Conservation (phyloP, 2,329 filamentous ascomycete genomes). For the Alternaria sp. region DNA sequence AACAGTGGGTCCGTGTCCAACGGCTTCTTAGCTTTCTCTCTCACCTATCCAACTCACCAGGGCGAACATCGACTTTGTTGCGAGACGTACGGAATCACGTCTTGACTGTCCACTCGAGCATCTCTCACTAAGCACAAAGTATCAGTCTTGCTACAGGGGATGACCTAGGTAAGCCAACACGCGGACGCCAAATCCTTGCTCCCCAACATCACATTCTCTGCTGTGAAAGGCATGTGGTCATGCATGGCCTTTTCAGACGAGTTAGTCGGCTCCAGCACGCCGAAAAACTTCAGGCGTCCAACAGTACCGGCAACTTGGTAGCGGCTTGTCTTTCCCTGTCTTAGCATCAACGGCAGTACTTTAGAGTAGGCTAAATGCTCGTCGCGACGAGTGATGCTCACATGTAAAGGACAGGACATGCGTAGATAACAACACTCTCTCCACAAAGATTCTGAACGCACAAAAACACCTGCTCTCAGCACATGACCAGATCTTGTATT, state of each 20-base stretch:
- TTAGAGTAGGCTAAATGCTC: not conserved
- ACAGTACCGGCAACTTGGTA: not conserved
- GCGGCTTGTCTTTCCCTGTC: constrained; percentile 1
- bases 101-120: not conserved
- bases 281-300: not conserved
- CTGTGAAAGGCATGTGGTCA: not conserved
- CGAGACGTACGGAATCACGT: not conserved
- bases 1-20: constrained; percentile 8
- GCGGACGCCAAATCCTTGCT: not conserved
- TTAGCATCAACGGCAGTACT: constrained; percentile 2
- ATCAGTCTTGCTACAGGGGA: not conserved
- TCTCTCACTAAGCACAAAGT: not conserved
- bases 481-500: not conserved
- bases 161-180: not conserved
- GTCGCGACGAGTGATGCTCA: not conserved
- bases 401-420: not conserved
- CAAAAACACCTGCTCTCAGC: not conserved
- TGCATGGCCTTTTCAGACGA: not conserved
- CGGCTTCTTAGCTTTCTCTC: not conserved
- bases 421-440: not conserved
- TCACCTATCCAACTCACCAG: not conserved
- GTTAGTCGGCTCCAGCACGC: not conserved
- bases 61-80: not conserved
- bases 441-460: not conserved
- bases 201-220: not conserved